Conservation (phyloP, 1,284 basidiomycete species). For the Tilletiopsis washingtonensis region DNA sequence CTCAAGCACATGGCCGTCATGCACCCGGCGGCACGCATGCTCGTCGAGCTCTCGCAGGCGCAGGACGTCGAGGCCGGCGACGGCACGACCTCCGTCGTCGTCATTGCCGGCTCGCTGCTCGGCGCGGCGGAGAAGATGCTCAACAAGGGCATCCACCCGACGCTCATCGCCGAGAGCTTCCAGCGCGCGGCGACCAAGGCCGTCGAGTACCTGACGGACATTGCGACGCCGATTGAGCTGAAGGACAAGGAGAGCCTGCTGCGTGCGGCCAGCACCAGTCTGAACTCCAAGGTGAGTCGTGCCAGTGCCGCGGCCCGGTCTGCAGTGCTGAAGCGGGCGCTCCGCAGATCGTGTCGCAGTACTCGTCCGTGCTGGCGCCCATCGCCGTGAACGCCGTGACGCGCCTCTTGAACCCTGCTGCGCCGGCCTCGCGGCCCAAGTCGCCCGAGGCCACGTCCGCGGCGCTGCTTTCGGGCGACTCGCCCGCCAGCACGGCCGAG, state of each 20-base stretch:
- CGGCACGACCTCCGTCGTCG: slow-evolving; percentile 97
- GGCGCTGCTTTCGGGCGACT: neutral
- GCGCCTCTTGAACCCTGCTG: slow-evolving; percentile 28
- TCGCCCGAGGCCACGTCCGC: neutral
- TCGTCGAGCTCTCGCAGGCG: slow-evolving; percentile 88
- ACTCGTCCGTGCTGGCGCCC: slow-evolving; percentile 90
- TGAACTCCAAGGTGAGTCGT: slow-evolving; percentile 79
- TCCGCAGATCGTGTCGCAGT: slow-evolving; percentile 87
- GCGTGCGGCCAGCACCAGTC: slow-evolving; percentile 84
- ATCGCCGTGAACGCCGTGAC: slow-evolving; percentile 91
- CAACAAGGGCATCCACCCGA: slow-evolving; percentile 89
- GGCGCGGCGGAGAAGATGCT: slow-evolving; percentile 96
- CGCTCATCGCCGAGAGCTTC: slow-evolving; percentile 93
- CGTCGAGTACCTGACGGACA: slow-evolving; percentile 87
- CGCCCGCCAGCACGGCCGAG: neutral
- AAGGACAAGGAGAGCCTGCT: slow-evolving; percentile 78
- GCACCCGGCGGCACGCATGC: slow-evolving; percentile 96
- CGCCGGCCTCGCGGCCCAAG: slow-evolving; percentile 5
- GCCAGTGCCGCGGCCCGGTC: neutral
- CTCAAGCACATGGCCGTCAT: slow-evolving; percentile 93
- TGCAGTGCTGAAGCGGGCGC: too few species aligned
- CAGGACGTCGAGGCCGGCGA: slow-evolving; percentile 99
- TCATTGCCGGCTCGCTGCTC: slow-evolving; percentile 85
- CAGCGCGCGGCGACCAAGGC: slow-evolving; percentile 83
- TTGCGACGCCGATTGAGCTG: slow-evolving; percentile 86